A percentile compares a stretch with the other conserved stretches of the same genome.
These are phyloP conservation scores for Asclepias syriaca DNA, from an alignment of 257 asterid genomes.

Conservation along the genomic window DNA sequence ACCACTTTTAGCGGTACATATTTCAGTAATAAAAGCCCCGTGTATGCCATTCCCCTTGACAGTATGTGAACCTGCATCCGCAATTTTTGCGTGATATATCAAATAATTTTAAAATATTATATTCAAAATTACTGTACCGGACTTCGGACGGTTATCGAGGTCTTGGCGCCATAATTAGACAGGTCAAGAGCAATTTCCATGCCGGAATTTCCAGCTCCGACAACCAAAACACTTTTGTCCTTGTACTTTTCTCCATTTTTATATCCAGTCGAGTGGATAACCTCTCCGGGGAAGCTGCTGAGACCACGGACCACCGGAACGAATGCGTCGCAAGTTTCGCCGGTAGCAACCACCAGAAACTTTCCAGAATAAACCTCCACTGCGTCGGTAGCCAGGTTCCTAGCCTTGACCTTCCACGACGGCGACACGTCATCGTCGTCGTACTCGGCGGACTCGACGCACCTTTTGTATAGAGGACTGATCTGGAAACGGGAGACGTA, in stretches of 20 bases:
- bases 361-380: conserved; percentile 39
- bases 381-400: conserved; percentile 22
- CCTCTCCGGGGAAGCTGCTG: conserved; percentile 44
- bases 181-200: conserved; percentile 84
- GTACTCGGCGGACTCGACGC: conserved; percentile 44
- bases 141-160: conserved; percentile 69
- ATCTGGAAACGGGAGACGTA: conserved; percentile 45
- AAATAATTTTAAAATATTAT: neutral
- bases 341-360: conserved; percentile 74
- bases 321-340: conserved; percentile 48
- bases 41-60: conserved; percentile 35
- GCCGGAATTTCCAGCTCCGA: conserved; percentile 89
- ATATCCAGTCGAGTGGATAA: conserved; percentile 55
- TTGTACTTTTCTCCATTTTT: conserved; percentile 40
- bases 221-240: conserved; percentile 51
- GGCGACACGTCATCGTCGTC: conserved; percentile 19
- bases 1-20: conserved; percentile 28
- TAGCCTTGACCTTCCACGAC: conserved; percentile 44
- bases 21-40: conserved; percentile 24
- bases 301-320: conserved; percentile 51
- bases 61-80: conserved; percentile 47
- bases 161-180: conserved; percentile 44
- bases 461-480: conserved; percentile 30
- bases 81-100: too few relatives aligned
- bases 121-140: conserved; percentile 54